Evolutionary conservation across 768 basidiomycete species (phyloP).

Genomic region (Tubosaeta brunneosetosa): DNA sequence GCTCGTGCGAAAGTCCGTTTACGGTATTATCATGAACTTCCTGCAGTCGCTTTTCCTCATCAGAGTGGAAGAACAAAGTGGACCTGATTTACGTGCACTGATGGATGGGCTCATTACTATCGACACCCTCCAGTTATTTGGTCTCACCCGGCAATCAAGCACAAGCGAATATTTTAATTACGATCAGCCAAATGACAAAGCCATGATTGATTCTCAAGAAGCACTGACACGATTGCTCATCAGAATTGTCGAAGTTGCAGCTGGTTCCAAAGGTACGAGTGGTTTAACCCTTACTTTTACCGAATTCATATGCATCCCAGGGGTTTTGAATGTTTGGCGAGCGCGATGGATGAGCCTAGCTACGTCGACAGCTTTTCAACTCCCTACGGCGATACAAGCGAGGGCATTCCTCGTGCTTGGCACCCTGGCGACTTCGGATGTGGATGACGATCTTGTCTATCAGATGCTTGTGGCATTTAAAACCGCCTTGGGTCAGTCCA

Average conservation of each 20-base stretch:
- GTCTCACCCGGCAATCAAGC: constrained; percentile 56
- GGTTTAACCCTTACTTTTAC: background rate
- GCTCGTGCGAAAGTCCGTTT: constrained; percentile 72
- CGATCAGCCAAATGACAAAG: constrained; percentile 50
- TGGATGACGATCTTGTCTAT: constrained; percentile 90
- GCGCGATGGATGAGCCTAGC: constrained; percentile 92
- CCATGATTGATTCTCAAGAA: constrained; percentile 63
- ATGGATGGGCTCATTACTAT: constrained; percentile 57
- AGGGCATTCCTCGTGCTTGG: constrained; percentile 83
- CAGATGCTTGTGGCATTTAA: constrained; percentile 89
- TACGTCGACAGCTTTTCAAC: constrained; percentile 85
- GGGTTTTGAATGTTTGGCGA: constrained; percentile 81
- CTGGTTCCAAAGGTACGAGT: constrained; percentile 63
- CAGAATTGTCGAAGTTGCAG: constrained; percentile 56
- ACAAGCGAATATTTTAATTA: constrained; percentile 64
- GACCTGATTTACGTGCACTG: constrained; percentile 55
- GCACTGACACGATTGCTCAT: constrained; percentile 58
- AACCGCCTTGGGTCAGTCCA: constrained; percentile 62
- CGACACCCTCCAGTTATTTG: constrained; percentile 65
- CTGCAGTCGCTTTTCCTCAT: constrained; percentile 69
- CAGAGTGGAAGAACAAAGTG: constrained; percentile 53
- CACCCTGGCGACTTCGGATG: constrained; percentile 74
- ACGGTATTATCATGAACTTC: constrained; percentile 77
- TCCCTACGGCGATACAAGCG: constrained; percentile 82
- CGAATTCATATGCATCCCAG: constrained; percentile 34